Percentiles rank a stretch among this genome's conserved stretches.
Conservation (phyloP, 371 early-diverging fungal genomes). For the Basidiobolus meristosporus region DNA sequence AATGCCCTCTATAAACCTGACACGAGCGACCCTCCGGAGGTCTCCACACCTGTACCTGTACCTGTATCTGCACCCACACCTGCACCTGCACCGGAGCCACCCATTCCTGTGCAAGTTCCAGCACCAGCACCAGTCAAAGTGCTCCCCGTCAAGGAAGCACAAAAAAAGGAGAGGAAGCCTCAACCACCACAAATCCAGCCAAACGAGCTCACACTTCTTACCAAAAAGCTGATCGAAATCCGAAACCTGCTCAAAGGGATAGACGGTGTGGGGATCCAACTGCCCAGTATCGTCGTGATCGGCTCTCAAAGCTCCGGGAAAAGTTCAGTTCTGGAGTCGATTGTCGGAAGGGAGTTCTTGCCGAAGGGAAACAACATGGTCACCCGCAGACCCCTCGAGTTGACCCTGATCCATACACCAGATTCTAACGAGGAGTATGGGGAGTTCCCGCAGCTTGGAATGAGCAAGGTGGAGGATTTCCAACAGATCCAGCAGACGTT, state of each 20-base stretch:
- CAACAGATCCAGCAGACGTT: conserved; percentile 73
- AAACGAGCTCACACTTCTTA: conserved; percentile 73
- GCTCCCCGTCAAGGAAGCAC: no score
- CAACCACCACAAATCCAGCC: no score
- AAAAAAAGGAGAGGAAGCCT: no score
- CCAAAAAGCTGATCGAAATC: conserved; percentile 83
- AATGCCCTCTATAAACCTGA: no score
- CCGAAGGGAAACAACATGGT: conserved; percentile 99
- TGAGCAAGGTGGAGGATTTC: conserved; percentile 77
- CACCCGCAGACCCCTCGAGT: conserved; percentile 94
- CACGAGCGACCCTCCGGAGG: no score
- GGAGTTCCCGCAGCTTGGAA: conserved; percentile 83
- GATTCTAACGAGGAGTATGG: conserved; percentile 72
- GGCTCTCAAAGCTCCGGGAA: conserved; percentile 98
- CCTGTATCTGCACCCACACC: no score
- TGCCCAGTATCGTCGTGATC: conserved; percentile 95
- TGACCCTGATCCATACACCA: conserved; percentile 89
- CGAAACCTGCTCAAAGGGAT: conserved; percentile 79
- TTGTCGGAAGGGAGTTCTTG: conserved; percentile 96
- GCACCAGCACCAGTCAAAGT: no score
- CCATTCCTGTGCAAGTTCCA: no score
- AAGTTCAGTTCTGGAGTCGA: conserved; percentile 96
- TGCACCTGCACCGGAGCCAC: no score
- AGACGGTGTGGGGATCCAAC: conserved; percentile 46
- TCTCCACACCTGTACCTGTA: no score